phyloP scores from a whole-genome alignment of 495 filamentous ascomycete species.

The Penicillium coffeae region DNA sequence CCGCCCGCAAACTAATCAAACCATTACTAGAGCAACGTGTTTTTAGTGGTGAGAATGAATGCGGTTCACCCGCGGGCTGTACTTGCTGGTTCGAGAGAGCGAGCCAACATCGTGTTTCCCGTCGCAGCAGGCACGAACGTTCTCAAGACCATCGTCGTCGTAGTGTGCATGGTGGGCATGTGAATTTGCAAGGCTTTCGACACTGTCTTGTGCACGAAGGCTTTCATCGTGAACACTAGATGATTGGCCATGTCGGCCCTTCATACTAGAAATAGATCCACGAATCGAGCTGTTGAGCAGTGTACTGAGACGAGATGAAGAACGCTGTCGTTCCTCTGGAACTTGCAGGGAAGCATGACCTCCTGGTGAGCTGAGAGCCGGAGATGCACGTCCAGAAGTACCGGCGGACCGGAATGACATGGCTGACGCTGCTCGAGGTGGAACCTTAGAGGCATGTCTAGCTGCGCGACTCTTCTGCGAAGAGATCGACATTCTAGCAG shows the following conservation, averaged over 20 bases:
- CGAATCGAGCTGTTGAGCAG: conserved; percentile 44
- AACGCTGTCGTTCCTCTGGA: conserved; percentile 36
- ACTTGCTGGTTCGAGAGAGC: conserved; percentile 43
- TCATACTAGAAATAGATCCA: conserved; percentile 40
- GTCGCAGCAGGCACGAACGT: conserved; percentile 96
- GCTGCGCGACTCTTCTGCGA: conserved; percentile 75
- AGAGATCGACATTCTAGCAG: conserved; percentile 66
- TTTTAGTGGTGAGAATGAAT: conserved; percentile 38
- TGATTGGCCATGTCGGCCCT: conserved; percentile 34
- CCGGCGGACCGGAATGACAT: conserved; percentile 44
- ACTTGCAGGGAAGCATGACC: conserved; percentile 39
- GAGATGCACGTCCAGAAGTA: conserved; percentile 40
- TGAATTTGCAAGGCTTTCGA: conserved; percentile 68
- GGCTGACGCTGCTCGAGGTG: conserved; percentile 38
- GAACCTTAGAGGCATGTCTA: conserved; percentile 50
- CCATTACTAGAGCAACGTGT: conserved; percentile 9
- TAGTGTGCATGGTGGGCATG: conserved; percentile 53
- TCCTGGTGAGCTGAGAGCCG: conserved; percentile 40
- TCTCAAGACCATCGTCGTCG: conserved; percentile 79
- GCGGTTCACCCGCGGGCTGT: conserved; percentile 40
- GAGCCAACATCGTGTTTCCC: conserved; percentile 62
- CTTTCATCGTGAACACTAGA: conserved; percentile 64
- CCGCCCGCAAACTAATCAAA: conserved; percentile 27
- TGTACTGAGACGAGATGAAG: conserved; percentile 42
- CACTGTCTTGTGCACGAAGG: conserved; percentile 64